These are phyloP conservation scores for Thalassiosira hispida DNA, from an alignment of 352 stramenopile genomes.

Conservation along the genomic window DNA sequence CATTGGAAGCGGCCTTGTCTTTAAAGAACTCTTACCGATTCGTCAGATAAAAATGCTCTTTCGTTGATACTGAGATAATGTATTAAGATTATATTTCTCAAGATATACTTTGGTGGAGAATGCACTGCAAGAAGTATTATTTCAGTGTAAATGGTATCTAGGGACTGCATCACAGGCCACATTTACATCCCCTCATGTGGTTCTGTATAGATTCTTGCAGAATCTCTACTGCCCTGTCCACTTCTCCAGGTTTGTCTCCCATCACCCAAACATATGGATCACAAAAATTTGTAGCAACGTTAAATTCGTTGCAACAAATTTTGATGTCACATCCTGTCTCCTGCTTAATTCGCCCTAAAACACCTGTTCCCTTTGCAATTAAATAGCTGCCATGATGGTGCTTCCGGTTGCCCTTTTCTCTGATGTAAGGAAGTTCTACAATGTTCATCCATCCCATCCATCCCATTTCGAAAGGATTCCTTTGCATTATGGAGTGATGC, in stretches of 20 bases:
- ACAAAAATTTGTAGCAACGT: conserved; percentile 19
- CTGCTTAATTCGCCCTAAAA: conserved; percentile 20
- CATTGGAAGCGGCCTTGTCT: too few relatives aligned
- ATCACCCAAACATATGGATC: conserved; percentile 24
- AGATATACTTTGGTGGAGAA: too few relatives aligned
- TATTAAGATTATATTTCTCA: too few relatives aligned
- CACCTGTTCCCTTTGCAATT: not conserved
- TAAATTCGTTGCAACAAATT: not conserved
- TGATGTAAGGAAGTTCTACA: conserved; percentile 20
- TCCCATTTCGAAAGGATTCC: conserved; percentile 25
- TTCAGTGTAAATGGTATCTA: too few relatives aligned
- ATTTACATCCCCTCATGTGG: conserved; percentile 17
- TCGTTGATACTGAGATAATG: too few relatives aligned
- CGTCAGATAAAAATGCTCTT: too few relatives aligned
- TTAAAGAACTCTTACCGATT: too few relatives aligned
- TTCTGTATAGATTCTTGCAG: conserved; percentile 15
- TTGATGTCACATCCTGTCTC: conserved; percentile 25
- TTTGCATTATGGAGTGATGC: conserved; percentile 18
- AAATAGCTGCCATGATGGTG: conserved; percentile 14
- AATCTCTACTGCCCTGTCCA: conserved; percentile 21
- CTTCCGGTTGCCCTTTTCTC: not conserved
- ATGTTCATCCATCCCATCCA: conserved; percentile 34
- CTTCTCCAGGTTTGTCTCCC: conserved; percentile 22
- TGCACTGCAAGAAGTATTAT: too few relatives aligned
- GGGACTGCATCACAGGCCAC: conserved; percentile 16